Percentiles rank a stretch among this genome's conserved stretches.
phyloP scores from a whole-genome alignment of 805 yeast genomes.

The Wickerhamomyces ciferrii region DNA sequence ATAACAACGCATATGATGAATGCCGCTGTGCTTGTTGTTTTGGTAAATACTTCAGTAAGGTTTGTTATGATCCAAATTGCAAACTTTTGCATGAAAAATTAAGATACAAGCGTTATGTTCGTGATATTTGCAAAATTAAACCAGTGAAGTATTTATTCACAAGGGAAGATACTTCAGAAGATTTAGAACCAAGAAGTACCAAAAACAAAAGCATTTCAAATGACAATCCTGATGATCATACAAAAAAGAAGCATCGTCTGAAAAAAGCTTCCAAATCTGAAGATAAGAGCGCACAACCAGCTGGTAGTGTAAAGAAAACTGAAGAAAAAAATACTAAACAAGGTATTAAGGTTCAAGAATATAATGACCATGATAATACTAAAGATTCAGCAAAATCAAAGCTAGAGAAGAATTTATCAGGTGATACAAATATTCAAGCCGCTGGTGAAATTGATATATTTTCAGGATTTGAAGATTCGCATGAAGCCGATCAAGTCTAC shows the following conservation, averaged over 20 bases:
- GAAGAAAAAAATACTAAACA: not conserved
- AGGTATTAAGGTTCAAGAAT: not conserved
- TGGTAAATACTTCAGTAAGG: slow-evolving; percentile 19
- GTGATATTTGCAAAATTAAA: slow-evolving; percentile 18
- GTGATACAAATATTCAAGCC: not conserved
- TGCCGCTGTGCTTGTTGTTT: slow-evolving; percentile 24
- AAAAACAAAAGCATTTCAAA: not conserved
- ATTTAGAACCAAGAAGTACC: not conserved
- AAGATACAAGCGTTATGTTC: slow-evolving; percentile 20
- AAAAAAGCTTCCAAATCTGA: not conserved
- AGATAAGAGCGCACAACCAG: not conserved
- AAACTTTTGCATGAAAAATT: slow-evolving; percentile 14
- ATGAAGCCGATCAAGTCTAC: not conserved
- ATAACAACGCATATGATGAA: slow-evolving; percentile 21
- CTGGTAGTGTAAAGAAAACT: not conserved
- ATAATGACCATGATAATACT: not conserved
- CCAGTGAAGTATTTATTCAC: slow-evolving; percentile 10
- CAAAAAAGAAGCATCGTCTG: not conserved
- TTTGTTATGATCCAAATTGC: slow-evolving; percentile 22
- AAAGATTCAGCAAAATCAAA: not conserved
- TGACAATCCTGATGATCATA: not conserved
- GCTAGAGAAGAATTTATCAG: not conserved
- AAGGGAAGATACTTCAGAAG: not conserved
- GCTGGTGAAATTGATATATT: not conserved
- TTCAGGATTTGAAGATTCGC: slow-evolving; percentile 1